These are phyloP conservation scores for Nakaseomyces uthaithaninus DNA, from an alignment of 1,139 yeast genomes.

Conservation along the genomic window DNA sequence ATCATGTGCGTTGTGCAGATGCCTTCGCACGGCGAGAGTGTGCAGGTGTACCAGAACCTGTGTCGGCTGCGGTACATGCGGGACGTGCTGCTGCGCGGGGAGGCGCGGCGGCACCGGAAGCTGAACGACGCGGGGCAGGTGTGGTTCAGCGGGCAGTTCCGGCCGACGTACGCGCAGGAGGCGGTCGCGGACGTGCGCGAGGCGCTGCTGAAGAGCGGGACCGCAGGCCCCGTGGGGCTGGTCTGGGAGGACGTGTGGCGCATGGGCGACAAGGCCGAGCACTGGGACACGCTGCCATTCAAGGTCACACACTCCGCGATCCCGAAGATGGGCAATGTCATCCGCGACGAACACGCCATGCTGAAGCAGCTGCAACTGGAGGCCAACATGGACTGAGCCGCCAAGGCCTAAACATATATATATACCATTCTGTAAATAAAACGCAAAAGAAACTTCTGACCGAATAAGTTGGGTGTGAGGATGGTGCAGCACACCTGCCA, in stretches of 20 bases:
- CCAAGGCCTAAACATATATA: too few relatives aligned
- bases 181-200: conserved; percentile 78
- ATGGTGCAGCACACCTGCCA: too few relatives aligned
- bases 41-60: conserved; percentile 66
- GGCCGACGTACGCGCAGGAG: conserved; percentile 88
- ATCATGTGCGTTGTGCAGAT: conserved; percentile 81
- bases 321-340: conserved; percentile 22
- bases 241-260: conserved; percentile 86
- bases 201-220: conserved; percentile 53
- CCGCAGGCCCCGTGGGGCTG: conserved; percentile 29
- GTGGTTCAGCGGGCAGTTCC: conserved; percentile 79
- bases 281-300: conserved; percentile 27
- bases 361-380: neutral
- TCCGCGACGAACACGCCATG: conserved; percentile 29
- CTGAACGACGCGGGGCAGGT: conserved; percentile 70
- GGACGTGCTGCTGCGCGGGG: conserved; percentile 49
- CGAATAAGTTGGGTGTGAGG: too few relatives aligned
- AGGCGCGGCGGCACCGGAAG: conserved; percentile 61
- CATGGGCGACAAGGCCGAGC: conserved; percentile 48
- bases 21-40: conserved; percentile 54
- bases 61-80: conserved; percentile 67
- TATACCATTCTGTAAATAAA: too few relatives aligned
- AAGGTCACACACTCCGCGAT: conserved; percentile 23
- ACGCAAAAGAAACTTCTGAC: too few relatives aligned
- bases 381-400: neutral